Evolutionary conservation across 495 filamentous ascomycete species (phyloP).

Genomic region (Penicillium bialowiezense): DNA sequence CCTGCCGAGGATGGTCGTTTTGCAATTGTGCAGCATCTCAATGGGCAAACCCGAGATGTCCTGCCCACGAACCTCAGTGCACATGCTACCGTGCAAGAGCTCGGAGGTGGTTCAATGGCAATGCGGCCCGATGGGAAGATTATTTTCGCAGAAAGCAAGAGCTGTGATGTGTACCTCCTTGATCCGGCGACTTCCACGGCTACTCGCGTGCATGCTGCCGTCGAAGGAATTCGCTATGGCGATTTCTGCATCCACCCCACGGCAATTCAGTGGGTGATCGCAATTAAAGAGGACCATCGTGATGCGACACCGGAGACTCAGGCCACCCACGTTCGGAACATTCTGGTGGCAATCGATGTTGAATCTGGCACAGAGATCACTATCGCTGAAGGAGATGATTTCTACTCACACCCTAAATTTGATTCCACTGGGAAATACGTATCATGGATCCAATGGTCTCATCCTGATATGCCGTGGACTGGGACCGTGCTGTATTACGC

Average conservation of each 20-base stretch:
- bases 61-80: slow-evolving; percentile 41
- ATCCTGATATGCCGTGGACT: slow-evolving; percentile 50
- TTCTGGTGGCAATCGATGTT: too few species aligned
- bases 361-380: too few species aligned
- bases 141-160: slow-evolving; percentile 36
- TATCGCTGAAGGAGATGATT: slow-evolving; percentile 40
- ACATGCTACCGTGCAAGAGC: slow-evolving; percentile 40
- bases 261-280: too few species aligned
- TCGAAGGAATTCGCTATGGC: slow-evolving; percentile 34
- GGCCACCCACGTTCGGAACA: too few species aligned
- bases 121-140: slow-evolving; percentile 32
- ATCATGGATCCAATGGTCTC: slow-evolving; percentile 50
- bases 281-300: too few species aligned
- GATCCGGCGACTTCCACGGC: slow-evolving; percentile 11
- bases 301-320: too few species aligned
- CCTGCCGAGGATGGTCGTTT: slow-evolving; percentile 36
- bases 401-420: slow-evolving; percentile 48
- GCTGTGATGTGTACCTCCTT: too few species aligned
- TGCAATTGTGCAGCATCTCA: slow-evolving; percentile 37
- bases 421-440: slow-evolving; percentile 39
- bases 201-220: slow-evolving; percentile 13
- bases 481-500: slow-evolving; percentile 40
- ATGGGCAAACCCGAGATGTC: slow-evolving; percentile 30
- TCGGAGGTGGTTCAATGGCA: slow-evolving; percentile 26
- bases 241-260: slow-evolving; percentile 35